These are phyloP conservation scores for Rhizophagus sp. DNA, from an alignment of 192 early-diverging fungal genomes.

Conservation along the genomic window DNA sequence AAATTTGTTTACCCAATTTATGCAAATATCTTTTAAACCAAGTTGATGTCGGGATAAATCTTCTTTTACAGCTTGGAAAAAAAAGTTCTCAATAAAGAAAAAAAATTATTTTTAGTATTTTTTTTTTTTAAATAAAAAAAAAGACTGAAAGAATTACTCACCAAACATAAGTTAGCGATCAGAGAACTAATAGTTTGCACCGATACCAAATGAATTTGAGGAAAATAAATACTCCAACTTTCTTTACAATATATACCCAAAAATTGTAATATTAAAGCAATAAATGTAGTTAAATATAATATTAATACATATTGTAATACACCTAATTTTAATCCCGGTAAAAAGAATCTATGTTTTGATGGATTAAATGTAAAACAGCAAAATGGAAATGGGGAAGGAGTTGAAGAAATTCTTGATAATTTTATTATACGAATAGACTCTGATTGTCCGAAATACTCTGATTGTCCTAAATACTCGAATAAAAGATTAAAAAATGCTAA, in stretches of 20 bases:
- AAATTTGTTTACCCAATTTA: background rate
- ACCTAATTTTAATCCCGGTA: background rate
- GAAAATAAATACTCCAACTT: background rate
- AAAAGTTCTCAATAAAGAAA: background rate
- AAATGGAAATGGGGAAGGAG: background rate
- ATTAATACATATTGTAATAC: conserved; percentile 3
- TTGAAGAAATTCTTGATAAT: background rate
- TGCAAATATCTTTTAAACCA: background rate
- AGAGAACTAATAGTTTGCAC: background rate
- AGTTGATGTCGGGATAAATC: background rate
- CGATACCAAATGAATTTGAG: background rate
- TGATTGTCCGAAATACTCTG: background rate
- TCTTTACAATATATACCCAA: conserved; percentile 5
- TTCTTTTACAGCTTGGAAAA: background rate
- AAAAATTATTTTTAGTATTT: background rate
- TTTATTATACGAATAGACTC: background rate
- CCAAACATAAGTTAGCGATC: background rate
- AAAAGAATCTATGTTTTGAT: background rate
- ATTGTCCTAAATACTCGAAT: background rate
- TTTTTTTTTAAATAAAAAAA: no score
- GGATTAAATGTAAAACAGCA: background rate
- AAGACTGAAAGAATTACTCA: background rate
- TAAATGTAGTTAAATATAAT: conserved; percentile 1
- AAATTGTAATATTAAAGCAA: background rate
- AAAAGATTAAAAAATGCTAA: conserved; percentile 5